Evolutionary conservation across 2,329 filamentous ascomycete genomes (phyloP).

Genomic region (Amauroascus niger): DNA sequence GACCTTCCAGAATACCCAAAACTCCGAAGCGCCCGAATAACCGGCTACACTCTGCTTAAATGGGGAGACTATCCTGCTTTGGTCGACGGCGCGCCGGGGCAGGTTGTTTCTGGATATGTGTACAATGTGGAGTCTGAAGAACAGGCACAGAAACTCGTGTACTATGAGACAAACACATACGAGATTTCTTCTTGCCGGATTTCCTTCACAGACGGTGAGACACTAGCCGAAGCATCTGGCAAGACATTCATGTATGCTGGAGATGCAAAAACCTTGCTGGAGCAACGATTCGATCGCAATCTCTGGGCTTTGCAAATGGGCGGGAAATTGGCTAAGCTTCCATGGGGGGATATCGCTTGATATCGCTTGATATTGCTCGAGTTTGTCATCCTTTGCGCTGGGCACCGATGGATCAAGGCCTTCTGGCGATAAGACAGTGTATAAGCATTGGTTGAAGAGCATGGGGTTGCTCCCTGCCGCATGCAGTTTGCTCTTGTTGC

Average conservation of each 20-base stretch:
- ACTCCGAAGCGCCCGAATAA: constrained; percentile 5
- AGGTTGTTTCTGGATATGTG: not conserved
- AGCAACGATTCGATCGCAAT: constrained; percentile 9
- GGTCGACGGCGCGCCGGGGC: constrained; percentile 8
- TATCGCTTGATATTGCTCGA: too few species aligned
- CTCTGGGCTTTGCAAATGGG: too few species aligned
- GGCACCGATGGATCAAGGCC: too few species aligned
- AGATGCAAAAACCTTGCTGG: not conserved
- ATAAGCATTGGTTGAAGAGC: too few species aligned
- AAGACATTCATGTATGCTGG: constrained; percentile 11
- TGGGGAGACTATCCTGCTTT: constrained; percentile 15
- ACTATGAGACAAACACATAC: constrained; percentile 12
- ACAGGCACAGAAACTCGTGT: constrained; percentile 1
- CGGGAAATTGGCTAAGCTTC: too few species aligned
- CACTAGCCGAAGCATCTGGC: not conserved
- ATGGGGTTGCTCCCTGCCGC: too few species aligned
- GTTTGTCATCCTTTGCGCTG: too few species aligned
- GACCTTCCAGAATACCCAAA: not conserved
- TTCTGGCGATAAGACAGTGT: too few species aligned
- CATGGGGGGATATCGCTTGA: too few species aligned
- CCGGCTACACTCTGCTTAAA: constrained; percentile 7
- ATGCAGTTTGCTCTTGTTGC: too few species aligned
- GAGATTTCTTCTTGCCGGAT: not conserved
- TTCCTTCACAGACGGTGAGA: constrained; percentile 3
- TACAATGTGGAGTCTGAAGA: constrained; percentile 1